These are phyloP conservation scores for Gossypium gossypioides DNA, from an alignment of 441 rosid species.

Conservation along the genomic window DNA sequence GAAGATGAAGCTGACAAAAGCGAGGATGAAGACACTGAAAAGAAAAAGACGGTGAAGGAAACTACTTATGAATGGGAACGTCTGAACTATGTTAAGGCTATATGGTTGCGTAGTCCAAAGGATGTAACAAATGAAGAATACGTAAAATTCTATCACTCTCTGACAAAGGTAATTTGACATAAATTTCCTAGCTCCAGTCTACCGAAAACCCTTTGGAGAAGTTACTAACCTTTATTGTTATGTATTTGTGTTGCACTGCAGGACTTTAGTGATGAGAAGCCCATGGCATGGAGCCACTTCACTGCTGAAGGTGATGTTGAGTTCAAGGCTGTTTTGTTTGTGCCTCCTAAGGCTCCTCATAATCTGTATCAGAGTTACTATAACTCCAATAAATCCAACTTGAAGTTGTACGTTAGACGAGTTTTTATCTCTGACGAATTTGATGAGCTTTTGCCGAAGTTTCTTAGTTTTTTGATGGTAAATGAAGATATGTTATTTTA, in stretches of 20 bases:
- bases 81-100: conserved; percentile 87
- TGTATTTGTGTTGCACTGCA: conserved; percentile 23
- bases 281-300: conserved; percentile 83
- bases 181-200: background rate
- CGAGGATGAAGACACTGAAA: conserved; percentile 66
- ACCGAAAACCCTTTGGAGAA: background rate
- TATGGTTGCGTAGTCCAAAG: conserved; percentile 87
- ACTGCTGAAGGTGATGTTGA: conserved; percentile 95
- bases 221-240: conserved; percentile 11
- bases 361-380: conserved; percentile 87
- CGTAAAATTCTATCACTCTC: conserved; percentile 68
- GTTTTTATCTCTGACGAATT: conserved; percentile 93
- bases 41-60: conserved; percentile 70
- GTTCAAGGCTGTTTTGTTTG: conserved; percentile 81
- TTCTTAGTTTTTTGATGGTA: conserved; percentile 82
- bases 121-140: conserved; percentile 89
- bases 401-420: conserved; percentile 82
- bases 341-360: conserved; percentile 89
- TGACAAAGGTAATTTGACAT: conserved; percentile 55
- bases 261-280: conserved; percentile 82
- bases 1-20: conserved; percentile 42
- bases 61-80: conserved; percentile 25
- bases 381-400: conserved; percentile 67
- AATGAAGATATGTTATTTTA: conserved; percentile 1
- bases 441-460: conserved; percentile 86